A percentile compares a stretch with the other conserved stretches of the same genome.
Conservation (phyloP, 805 yeast species). For the Metschnikowia hibisci region DNA sequence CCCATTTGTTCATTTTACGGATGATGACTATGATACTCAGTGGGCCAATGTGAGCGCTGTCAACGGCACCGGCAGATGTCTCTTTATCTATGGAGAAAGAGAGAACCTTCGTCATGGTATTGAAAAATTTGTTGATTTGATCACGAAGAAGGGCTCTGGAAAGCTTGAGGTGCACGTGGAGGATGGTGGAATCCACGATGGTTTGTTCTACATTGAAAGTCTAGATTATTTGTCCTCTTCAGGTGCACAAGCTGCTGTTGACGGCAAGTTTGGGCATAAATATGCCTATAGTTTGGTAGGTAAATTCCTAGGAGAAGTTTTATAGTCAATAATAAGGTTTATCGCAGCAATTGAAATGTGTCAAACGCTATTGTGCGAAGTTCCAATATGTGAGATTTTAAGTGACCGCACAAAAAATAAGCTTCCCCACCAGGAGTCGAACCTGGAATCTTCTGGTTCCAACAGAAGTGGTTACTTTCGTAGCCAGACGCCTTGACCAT, state of each 20-base stretch:
- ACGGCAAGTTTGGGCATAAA: constrained; percentile 24
- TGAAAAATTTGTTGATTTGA: constrained; percentile 22
- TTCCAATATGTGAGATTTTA: too few species aligned
- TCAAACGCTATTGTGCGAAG: background rate
- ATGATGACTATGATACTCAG: constrained; percentile 21
- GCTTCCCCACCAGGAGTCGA: constrained; percentile 56
- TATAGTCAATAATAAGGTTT: background rate
- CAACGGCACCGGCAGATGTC: constrained; percentile 18
- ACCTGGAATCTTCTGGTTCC: constrained; percentile 54
- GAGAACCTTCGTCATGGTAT: constrained; percentile 30
- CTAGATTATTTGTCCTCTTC: constrained; percentile 25
- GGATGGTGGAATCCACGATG: constrained; percentile 35
- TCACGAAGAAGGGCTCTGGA: constrained; percentile 18
- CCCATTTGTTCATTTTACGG: constrained; percentile 23
- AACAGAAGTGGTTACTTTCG: constrained; percentile 49
- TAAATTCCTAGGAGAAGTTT: constrained; percentile 16
- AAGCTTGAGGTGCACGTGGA: constrained; percentile 22
- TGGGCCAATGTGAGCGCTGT: constrained; percentile 28
- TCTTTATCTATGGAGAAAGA: constrained; percentile 30
- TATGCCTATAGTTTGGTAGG: constrained; percentile 17
- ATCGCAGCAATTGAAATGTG: background rate
- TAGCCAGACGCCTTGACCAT: constrained; percentile 76
- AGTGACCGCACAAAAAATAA: constrained; percentile 36
- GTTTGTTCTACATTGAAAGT: constrained; percentile 31
- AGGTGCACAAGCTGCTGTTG: constrained; percentile 22